Conservation (phyloP, 2,329 filamentous ascomycete genomes). For the Thielaviopsis euricoi region DNA sequence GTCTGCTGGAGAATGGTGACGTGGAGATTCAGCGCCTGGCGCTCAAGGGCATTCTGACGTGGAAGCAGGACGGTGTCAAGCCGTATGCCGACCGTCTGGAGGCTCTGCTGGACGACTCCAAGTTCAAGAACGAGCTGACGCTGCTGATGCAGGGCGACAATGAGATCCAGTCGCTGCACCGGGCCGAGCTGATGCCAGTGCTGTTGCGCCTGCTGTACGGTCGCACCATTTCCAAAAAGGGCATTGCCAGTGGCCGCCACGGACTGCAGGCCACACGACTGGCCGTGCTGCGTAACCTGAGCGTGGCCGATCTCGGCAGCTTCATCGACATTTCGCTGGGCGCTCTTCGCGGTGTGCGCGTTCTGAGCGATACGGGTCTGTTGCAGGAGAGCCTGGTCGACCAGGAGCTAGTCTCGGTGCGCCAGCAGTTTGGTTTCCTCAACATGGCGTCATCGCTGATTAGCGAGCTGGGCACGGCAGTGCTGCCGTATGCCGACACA, state of each 20-base stretch:
- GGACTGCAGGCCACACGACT: constrained; percentile 70
- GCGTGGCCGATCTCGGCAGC: constrained; percentile 53
- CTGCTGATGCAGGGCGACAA: constrained; percentile 67
- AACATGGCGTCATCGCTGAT: constrained; percentile 85
- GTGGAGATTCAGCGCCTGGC: constrained; percentile 74
- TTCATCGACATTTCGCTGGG: constrained; percentile 76
- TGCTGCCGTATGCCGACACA: constrained; percentile 48
- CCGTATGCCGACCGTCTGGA: constrained; percentile 74
- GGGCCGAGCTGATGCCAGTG: constrained; percentile 62
- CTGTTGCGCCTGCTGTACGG: constrained; percentile 80
- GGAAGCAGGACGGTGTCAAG: constrained; percentile 64
- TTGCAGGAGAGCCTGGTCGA: constrained; percentile 35
- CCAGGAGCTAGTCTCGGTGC: constrained; percentile 42
- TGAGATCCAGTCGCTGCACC: constrained; percentile 57
- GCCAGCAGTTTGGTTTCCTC: constrained; percentile 79
- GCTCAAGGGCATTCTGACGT: constrained; percentile 70
- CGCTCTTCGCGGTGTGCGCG: constrained; percentile 41
- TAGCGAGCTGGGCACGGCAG: constrained; percentile 61
- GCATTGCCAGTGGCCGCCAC: constrained; percentile 57
- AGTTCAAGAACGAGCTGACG: constrained; percentile 87
- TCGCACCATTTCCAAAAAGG: constrained; percentile 68
- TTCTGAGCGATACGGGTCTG: constrained; percentile 32
- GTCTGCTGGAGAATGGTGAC: constrained; percentile 73
- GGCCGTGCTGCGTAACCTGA: constrained; percentile 63
- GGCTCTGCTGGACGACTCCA: constrained; percentile 74